Evolutionary conservation across 2,329 filamentous ascomycete genomes (phyloP).

Genomic region (Scedosporium boydii): DNA sequence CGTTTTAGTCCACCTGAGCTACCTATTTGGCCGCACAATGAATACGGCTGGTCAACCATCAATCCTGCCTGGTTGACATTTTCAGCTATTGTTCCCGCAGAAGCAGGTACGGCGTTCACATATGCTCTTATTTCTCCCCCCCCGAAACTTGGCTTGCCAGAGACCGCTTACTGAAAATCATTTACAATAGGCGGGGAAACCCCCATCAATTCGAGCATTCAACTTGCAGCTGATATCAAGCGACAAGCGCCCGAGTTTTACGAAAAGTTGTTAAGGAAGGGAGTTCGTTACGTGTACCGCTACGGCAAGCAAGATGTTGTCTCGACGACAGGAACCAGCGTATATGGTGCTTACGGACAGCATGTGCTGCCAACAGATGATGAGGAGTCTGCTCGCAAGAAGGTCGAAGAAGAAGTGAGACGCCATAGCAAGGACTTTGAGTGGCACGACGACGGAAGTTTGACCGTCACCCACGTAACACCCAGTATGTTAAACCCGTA

Average conservation of each 20-base stretch:
- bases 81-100: slow-evolving; percentile 12
- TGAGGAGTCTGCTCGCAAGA: slow-evolving; percentile 12
- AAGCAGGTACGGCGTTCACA: too few species aligned
- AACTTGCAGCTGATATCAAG: slow-evolving; percentile 17
- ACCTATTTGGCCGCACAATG: slow-evolving; percentile 28
- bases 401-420: slow-evolving; percentile 21
- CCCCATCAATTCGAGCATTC: slow-evolving; percentile 21
- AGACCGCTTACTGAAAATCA: slow-evolving; percentile 1
- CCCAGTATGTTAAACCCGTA: too few species aligned
- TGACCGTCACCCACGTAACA: too few species aligned
- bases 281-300: too few species aligned
- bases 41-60: slow-evolving; percentile 27
- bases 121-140: too few species aligned
- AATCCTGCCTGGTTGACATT: slow-evolving; percentile 26
- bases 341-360: slow-evolving; percentile 21
- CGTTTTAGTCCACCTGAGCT: slow-evolving; percentile 20
- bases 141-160: too few species aligned
- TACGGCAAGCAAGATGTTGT: too few species aligned
- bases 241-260: slow-evolving; percentile 15
- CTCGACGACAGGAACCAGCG: slow-evolving; percentile 22
- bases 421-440: slow-evolving; percentile 22
- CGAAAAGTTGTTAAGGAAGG: too few species aligned
- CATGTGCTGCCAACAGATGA: slow-evolving; percentile 16
- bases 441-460: slow-evolving; percentile 15
- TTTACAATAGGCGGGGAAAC: slow-evolving; percentile 22